These are phyloP conservation scores for Erysimum pusillum DNA, from an alignment of 441 rosid genomes.

Conservation along the genomic window DNA sequence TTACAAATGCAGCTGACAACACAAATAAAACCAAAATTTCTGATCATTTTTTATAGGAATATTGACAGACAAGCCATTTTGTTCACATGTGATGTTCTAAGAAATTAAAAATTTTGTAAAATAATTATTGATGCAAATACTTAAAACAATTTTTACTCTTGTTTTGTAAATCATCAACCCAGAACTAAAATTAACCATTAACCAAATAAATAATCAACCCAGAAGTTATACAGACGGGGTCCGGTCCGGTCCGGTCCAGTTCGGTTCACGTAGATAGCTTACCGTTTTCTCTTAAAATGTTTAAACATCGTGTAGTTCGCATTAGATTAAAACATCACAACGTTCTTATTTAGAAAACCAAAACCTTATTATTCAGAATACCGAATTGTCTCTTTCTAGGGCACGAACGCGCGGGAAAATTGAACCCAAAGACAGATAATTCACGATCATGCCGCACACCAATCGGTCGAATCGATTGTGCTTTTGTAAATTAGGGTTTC, in stretches of 20 bases:
- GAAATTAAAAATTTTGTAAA: neutral
- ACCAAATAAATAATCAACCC: too few species aligned
- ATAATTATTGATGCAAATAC: neutral
- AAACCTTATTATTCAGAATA: constrained; percentile 8
- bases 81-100: constrained; percentile 26
- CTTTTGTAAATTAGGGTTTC: constrained; percentile 6
- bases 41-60: neutral
- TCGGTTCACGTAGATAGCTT: neutral
- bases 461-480: constrained; percentile 7
- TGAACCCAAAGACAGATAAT: constrained; percentile 1
- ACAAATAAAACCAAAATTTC: neutral
- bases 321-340: constrained; percentile 14
- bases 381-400: constrained; percentile 16
- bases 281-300: neutral
- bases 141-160: too few species aligned
- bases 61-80: constrained; percentile 14
- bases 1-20: constrained; percentile 18
- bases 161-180: too few species aligned
- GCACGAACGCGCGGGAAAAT: constrained; percentile 42
- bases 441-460: constrained; percentile 4
- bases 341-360: constrained; percentile 4
- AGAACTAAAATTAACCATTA: too few species aligned
- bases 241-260: neutral
- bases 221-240: too few species aligned
- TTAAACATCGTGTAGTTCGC: constrained; percentile 26